Evolutionary conservation across 1,284 basidiomycete species (phyloP), one percentile per base, ranked within the genome.

Genomic region (Jaminaea rosea): DNA sequence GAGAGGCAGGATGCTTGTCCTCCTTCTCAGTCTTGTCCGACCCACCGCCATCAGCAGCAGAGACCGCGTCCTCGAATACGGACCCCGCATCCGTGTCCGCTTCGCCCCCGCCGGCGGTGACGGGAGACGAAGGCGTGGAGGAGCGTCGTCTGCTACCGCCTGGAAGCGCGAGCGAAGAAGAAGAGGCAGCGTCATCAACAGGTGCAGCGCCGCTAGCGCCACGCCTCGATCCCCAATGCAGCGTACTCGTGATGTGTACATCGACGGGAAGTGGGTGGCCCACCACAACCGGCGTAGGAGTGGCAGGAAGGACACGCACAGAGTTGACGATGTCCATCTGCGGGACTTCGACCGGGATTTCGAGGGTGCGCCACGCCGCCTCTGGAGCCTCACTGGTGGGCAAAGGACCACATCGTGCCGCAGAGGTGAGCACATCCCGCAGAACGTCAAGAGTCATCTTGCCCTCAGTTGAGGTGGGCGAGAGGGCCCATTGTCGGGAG

Each of bases 291-390:
- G 49, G 44, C 19, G 28, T 26, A n/a, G 27, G 26, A 17, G 32
- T 4, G 15, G 8, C 46, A 42, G 48, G 13, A 2, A 24, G 39
- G 4, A 63, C 34, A 4, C 47, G 53, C 1, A 67, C 62, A 1
- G 57, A 47, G 17, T 59, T 62, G 29, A 67, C 60, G 9, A 56
- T 56, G 31, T 59, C 55, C 29, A 65, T 45, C 4, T n/a, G 37
- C 15, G 65, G 65, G 15, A 65, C 50, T 8, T 65, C 65, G 41
- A 67, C 60, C 1, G 65, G 62, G 21, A 67, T 65, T 36, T 59
- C 53, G 5, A 67, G 46, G n/a, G 10, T 51, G 28, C 60, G 54
- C 69, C 67, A 58, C 1, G 41, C 34, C 10, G 46, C 57, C 19
- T 26, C 15, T 19, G 44, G 13, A 26, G 29, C 31, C 13, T 21